These are phyloP conservation scores for Cyclocybe cylindracea DNA, from an alignment of 768 basidiomycete genomes.

Conservation along the genomic window DNA sequence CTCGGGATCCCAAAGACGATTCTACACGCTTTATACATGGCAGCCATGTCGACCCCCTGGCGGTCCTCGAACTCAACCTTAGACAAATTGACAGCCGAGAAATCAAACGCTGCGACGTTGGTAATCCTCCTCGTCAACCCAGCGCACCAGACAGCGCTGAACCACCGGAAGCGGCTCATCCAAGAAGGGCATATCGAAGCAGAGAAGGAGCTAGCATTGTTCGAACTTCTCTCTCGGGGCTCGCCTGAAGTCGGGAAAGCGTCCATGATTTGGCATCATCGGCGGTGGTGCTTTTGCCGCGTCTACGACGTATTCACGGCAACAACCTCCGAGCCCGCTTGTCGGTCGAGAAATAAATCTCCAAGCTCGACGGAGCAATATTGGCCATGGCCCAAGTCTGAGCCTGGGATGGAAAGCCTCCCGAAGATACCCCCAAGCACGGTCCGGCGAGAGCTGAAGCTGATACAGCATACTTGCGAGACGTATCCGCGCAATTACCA, in stretches of 20 bases:
- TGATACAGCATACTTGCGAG: slow-evolving; percentile 53
- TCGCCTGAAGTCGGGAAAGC: slow-evolving; percentile 61
- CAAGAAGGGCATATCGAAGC: slow-evolving; percentile 33
- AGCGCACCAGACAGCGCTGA: slow-evolving; percentile 68
- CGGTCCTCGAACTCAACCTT: slow-evolving; percentile 9
- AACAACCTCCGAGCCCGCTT: not conserved
- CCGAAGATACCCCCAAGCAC: slow-evolving; percentile 35
- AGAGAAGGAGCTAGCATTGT: slow-evolving; percentile 47
- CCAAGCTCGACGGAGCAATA: not conserved
- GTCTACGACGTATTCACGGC: slow-evolving; percentile 24
- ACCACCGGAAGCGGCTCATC: slow-evolving; percentile 57
- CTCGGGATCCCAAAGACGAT: slow-evolving; percentile 66
- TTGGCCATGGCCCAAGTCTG: slow-evolving; percentile 23
- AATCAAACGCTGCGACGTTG: slow-evolving; percentile 35
- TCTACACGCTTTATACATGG: slow-evolving; percentile 52
- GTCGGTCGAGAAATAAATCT: no score
- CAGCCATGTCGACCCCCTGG: slow-evolving; percentile 32
- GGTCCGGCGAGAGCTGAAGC: slow-evolving; percentile 48
- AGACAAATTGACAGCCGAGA: slow-evolving; percentile 1
- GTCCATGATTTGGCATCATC: slow-evolving; percentile 69
- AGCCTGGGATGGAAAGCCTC: slow-evolving; percentile 19
- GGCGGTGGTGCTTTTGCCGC: slow-evolving; percentile 59
- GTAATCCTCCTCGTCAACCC: slow-evolving; percentile 68
- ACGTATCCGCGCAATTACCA: slow-evolving; percentile 74
- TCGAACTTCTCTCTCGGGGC: slow-evolving; percentile 48